Percentiles rank a stretch among this genome's conserved stretches.
These are phyloP conservation scores for Telopea speciosissima DNA, from an alignment of 177 flowering plant genomes.

Conservation along the genomic window DNA sequence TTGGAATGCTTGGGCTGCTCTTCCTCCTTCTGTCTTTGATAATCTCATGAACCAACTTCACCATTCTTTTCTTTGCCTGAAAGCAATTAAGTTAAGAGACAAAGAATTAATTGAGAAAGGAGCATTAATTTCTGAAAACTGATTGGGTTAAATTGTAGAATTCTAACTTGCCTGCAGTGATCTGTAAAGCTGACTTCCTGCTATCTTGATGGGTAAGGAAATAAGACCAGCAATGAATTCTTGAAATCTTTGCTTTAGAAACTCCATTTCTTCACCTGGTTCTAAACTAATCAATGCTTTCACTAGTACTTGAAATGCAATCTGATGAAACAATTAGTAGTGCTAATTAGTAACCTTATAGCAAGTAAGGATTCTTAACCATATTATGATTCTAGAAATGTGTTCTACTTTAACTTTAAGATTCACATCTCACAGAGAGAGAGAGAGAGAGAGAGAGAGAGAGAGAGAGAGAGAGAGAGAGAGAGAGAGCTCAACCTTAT, in stretches of 20 bases:
- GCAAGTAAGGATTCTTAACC: not conserved
- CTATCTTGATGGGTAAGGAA: conserved; percentile 76
- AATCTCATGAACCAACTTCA: conserved; percentile 50
- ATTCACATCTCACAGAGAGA: too few species aligned
- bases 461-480: too few species aligned
- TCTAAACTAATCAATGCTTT: conserved; percentile 82
- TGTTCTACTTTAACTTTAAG: not conserved
- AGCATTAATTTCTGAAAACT: not conserved
- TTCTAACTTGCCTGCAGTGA: conserved; percentile 64
- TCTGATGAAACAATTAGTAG: conserved; percentile 33
- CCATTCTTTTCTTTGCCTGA: conserved; percentile 92
- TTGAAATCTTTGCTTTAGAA: conserved; percentile 62
- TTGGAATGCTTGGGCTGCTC: conserved; percentile 22
- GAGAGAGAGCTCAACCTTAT: too few species aligned
- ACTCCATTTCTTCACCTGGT: conserved; percentile 73
- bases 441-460: too few species aligned
- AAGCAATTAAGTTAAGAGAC: not conserved
- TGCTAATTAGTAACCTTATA: conserved; percentile 3
- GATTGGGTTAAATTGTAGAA: not conserved
- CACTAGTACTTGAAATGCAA: conserved; percentile 84
- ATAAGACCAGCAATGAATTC: conserved; percentile 83
- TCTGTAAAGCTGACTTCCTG: conserved; percentile 66
- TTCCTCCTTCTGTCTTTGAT: conserved; percentile 39
- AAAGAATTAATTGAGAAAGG: not conserved
- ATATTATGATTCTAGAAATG: not conserved